Base-by-base conservation (phyloP, 2,329 filamentous ascomycete species). In the Clonostachys byssicola region DNA sequence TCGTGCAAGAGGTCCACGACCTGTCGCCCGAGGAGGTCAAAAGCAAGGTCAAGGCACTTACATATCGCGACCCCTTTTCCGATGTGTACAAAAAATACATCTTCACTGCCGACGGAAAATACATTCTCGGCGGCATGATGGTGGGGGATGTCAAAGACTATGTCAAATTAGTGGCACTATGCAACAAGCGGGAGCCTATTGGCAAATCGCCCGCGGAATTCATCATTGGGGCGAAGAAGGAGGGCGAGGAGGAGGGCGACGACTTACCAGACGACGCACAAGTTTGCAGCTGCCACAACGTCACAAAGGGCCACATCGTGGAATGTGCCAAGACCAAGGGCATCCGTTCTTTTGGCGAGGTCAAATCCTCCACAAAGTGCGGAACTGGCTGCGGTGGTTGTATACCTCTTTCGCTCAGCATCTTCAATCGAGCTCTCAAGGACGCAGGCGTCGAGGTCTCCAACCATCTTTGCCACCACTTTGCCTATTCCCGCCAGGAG, bases 51-150 rank as follows among this genome's bases (percentile, higher is more conserved):
- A 95, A 95, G 67, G 85, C 90, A 0, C 71, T 96, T 40, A 92
- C 87, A 0, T 96, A 95, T 71, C 90, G 86, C 52, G 91, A 96
- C 59, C 91, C 91, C 0, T 96, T 96, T 61, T 79, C 84, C 48
- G 85, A 89, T 43, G 82, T 96, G 2, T 96, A 96, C 72, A 96
- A 96, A 66, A 96, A 96, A 61, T 96, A 94, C 64, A 71, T 96
- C 12, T 96, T 96, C 60, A 95, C 91, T 0, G 73, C 85, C 59
- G 92, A 96, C 60, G 91, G 91, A 23, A 95, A 95, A 62, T 92
- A 92, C 58, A 72, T 96, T 1, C 80, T 96, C 0, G 91, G 91
- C n/a, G 92, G 91, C 5, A 96, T 96, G 89, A 95, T 96, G 89
- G 94, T 96, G 51, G 91, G 91, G 38, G 91, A 96, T 59, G 95